Evolutionary conservation across 2,329 filamentous ascomycete genomes (phyloP).

Genomic region (Aspergillus fumigatus): DNA sequence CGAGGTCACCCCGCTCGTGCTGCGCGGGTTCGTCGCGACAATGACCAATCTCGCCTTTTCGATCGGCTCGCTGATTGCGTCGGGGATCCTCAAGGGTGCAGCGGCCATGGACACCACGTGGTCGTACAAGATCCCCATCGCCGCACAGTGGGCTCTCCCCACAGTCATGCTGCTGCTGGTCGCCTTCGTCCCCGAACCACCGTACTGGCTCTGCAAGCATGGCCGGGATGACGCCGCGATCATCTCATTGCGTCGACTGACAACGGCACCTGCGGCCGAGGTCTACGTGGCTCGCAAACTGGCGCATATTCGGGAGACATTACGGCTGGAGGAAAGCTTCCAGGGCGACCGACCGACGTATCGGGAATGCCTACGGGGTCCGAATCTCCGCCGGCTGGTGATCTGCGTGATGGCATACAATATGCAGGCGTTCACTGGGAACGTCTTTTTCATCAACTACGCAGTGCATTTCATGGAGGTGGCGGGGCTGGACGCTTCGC

Average conservation of each 20-base stretch:
- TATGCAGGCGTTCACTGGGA: constrained; percentile 27
- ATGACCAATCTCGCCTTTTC: constrained; percentile 29
- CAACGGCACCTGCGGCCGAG: not conserved
- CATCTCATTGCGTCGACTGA: constrained; percentile 15
- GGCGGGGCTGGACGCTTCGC: constrained; percentile 23
- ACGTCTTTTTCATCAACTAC: constrained; percentile 27
- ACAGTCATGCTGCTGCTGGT: constrained; percentile 18
- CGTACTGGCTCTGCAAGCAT: constrained; percentile 23
- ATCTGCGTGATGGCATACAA: constrained; percentile 26
- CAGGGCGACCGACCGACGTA: constrained; percentile 12
- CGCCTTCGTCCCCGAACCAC: constrained; percentile 21
- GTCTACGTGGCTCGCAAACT: constrained; percentile 19
- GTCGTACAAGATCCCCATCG: constrained; percentile 25
- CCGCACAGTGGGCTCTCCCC: constrained; percentile 22
- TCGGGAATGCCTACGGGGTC: constrained; percentile 24
- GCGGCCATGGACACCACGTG: constrained; percentile 9
- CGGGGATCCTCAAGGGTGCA: constrained; percentile 25
- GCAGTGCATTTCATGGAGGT: constrained; percentile 32
- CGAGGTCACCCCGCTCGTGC: constrained; percentile 27
- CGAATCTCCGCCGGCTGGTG: constrained; percentile 23
- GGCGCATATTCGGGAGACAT: constrained; percentile 26
- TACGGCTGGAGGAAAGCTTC: constrained; percentile 20
- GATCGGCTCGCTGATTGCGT: constrained; percentile 30
- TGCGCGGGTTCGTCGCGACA: constrained; percentile 26
- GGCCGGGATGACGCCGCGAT: constrained; percentile 16